Evolutionary conservation across 345 rosid genomes (phyloP).

Genomic region (Arabidopsis thaliana): DNA sequence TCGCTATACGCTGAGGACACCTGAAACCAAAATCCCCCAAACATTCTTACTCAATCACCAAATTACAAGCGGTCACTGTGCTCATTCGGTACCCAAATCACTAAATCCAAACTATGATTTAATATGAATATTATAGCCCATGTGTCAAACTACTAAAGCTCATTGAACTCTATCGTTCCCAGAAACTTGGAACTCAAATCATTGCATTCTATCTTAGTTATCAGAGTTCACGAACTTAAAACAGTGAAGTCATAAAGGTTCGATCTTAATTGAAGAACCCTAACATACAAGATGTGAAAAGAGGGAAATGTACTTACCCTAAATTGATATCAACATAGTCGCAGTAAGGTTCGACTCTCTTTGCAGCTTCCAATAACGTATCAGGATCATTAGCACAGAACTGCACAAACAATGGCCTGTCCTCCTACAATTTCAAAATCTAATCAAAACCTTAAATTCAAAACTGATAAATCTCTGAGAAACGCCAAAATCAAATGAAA

Average conservation of each 20-base stretch:
- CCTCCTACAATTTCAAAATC: constrained; percentile 65
- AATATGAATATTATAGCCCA: background rate
- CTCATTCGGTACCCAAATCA: background rate
- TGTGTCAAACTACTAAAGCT: background rate
- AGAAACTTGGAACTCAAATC: background rate
- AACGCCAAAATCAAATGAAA: background rate
- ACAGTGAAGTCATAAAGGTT: background rate
- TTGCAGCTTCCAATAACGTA: constrained; percentile 74
- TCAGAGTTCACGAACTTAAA: background rate
- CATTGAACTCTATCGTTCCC: background rate
- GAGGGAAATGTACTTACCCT: constrained; percentile 56
- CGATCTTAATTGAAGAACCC: constrained; percentile 1
- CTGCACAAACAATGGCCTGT: constrained; percentile 93
- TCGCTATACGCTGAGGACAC: constrained; percentile 95
- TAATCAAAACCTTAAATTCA: constrained; percentile 4
- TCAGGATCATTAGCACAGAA: constrained; percentile 97
- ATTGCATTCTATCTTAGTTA: background rate
- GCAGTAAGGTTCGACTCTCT: constrained; percentile 74
- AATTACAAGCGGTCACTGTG: background rate
- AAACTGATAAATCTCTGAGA: background rate
- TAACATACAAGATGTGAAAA: background rate
- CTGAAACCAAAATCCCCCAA: constrained; percentile 45
- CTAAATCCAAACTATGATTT: background rate
- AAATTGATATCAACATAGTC: constrained; percentile 95
- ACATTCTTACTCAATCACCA: constrained; percentile 12